Evolutionary conservation across 345 rosid genomes (phyloP).

Genomic region (Euclidium syriacum): DNA sequence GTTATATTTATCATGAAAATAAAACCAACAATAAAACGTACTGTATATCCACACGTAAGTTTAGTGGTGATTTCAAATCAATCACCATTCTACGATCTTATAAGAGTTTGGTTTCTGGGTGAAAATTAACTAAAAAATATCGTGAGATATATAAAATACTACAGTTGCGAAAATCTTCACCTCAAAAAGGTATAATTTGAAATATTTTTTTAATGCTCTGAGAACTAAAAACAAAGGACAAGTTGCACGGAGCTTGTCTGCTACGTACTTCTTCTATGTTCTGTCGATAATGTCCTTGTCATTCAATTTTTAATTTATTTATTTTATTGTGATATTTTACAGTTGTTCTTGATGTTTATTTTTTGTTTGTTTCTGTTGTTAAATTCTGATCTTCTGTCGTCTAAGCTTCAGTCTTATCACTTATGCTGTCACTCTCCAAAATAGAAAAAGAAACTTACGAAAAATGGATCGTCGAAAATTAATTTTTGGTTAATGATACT

Average conservation of each 20-base stretch:
- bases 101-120: neutral
- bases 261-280: constrained; percentile 21
- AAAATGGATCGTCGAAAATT: neutral
- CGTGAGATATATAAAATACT: neutral
- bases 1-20: no score
- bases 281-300: constrained; percentile 19
- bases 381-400: constrained; percentile 2
- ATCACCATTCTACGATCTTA: neutral
- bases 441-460: neutral
- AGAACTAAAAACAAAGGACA: constrained; percentile 18
- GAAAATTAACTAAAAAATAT: neutral
- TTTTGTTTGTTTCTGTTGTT: neutral
- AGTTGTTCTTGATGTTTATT: neutral
- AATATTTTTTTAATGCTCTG: constrained; percentile 4
- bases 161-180: neutral
- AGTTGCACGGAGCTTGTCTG: constrained; percentile 16
- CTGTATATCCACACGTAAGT: no score
- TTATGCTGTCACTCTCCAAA: neutral
- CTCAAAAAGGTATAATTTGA: constrained; percentile 5
- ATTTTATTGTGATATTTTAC: neutral
- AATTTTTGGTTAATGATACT: neutral
- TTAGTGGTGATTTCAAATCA: neutral
- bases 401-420: constrained; percentile 3
- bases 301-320: neutral
- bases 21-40: no score